phyloP scores from a whole-genome alignment of 1,284 basidiomycete species.

The Cutaneotrichosporon sp. region DNA sequence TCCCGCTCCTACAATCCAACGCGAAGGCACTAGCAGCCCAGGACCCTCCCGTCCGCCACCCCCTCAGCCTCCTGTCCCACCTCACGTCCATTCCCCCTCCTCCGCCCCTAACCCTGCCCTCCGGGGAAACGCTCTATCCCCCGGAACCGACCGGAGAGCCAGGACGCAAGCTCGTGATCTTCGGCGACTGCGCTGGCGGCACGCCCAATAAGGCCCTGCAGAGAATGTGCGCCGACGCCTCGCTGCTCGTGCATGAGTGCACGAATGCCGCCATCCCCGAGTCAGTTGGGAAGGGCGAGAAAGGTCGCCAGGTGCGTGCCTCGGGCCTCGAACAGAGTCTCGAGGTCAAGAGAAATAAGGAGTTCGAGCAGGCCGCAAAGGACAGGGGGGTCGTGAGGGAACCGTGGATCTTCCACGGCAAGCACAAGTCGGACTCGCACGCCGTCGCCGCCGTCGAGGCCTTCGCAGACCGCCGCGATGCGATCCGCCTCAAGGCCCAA shows the following conservation, averaged over 20 bases:
- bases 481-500: slow-evolving; percentile 58
- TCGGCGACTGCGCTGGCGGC: slow-evolving; percentile 44
- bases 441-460: slow-evolving; percentile 52
- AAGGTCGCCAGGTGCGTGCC: slow-evolving; percentile 33
- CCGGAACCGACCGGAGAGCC: slow-evolving; percentile 50
- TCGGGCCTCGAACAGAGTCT: slow-evolving; percentile 39
- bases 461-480: slow-evolving; percentile 41
- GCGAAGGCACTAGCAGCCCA: slow-evolving; percentile 51
- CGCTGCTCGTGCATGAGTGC: slow-evolving; percentile 62
- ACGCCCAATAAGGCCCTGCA: slow-evolving; percentile 38
- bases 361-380: slow-evolving; percentile 22
- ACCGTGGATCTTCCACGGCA: slow-evolving; percentile 15
- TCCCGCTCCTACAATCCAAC: slow-evolving; percentile 49
- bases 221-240: slow-evolving; percentile 34
- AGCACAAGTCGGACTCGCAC: slow-evolving; percentile 20
- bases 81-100: slow-evolving; percentile 59
- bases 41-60: slow-evolving; percentile 60
- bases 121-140: slow-evolving; percentile 70
- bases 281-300: slow-evolving; percentile 40
- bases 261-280: slow-evolving; percentile 72
- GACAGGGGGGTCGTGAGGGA: slow-evolving; percentile 13
- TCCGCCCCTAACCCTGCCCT: slow-evolving; percentile 60
- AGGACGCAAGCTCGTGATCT: slow-evolving; percentile 52
- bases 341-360: slow-evolving; percentile 34
- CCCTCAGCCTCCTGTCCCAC: slow-evolving; percentile 63